These are phyloP conservation scores for Aureobasidium sp. DNA, from an alignment of 2,329 filamentous ascomycete genomes.

Conservation along the genomic window DNA sequence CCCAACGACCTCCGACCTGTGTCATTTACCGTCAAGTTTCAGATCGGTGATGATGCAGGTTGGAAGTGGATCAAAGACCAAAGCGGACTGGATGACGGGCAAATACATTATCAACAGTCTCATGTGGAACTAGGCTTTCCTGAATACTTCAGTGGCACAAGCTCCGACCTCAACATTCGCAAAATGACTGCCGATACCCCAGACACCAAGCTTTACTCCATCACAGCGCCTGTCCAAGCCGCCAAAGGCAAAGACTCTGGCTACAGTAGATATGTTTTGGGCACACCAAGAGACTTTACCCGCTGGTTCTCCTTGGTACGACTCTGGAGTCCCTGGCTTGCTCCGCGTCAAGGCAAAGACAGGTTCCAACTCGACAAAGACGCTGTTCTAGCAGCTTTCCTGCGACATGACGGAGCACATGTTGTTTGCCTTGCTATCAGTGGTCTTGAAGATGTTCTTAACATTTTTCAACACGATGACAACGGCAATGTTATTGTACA, in stretches of 20 bases:
- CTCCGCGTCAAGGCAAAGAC: slow-evolving; percentile 71
- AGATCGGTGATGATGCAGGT: slow-evolving; percentile 42
- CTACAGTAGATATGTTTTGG: slow-evolving; percentile 51
- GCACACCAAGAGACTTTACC: slow-evolving; percentile 55
- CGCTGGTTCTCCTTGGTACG: slow-evolving; percentile 80
- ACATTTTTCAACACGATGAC: slow-evolving; percentile 58
- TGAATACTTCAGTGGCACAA: slow-evolving; percentile 53
- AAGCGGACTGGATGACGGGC: slow-evolving; percentile 56
- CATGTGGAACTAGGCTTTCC: slow-evolving; percentile 38
- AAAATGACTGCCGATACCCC: slow-evolving; percentile 59
- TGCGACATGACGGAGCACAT: slow-evolving; percentile 63
- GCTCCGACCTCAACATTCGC: slow-evolving; percentile 49
- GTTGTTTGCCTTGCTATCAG: slow-evolving; percentile 74
- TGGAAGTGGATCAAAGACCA: slow-evolving; percentile 70
- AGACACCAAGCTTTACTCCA: slow-evolving; percentile 62
- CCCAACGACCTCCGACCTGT: slow-evolving; percentile 43
- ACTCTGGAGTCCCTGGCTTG: slow-evolving; percentile 76
- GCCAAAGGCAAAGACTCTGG: slow-evolving; percentile 54
- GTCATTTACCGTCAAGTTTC: slow-evolving; percentile 67
- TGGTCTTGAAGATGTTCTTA: slow-evolving; percentile 62
- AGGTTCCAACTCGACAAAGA: slow-evolving; percentile 67
- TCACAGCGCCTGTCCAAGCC: slow-evolving; percentile 50
- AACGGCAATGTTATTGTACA: slow-evolving; percentile 62
- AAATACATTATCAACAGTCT: slow-evolving; percentile 47
- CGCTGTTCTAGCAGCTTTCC: slow-evolving; percentile 69